Conservation (phyloP, 2,329 filamentous ascomycete species). For the Leptodontidium sp. region DNA sequence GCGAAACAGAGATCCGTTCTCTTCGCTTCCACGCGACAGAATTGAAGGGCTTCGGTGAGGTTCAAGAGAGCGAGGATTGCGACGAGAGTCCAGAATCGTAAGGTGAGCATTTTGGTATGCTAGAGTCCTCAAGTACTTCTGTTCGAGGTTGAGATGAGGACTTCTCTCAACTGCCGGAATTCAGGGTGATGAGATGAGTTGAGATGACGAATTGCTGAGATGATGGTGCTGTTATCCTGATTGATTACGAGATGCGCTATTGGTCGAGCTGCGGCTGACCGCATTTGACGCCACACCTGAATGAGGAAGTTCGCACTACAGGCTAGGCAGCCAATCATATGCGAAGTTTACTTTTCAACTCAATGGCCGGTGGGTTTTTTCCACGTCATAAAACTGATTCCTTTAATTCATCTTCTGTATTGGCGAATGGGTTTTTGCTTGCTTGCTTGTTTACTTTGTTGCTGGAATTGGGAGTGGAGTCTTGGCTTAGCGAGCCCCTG, state of each 20-base stretch:
- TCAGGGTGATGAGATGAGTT: not conserved
- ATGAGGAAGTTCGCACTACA: not conserved
- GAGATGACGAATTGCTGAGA: conserved; percentile 8
- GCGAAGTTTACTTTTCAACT: not conserved
- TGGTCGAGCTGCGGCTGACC: conserved; percentile 8
- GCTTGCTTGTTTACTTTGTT: not conserved
- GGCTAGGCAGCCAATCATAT: not conserved
- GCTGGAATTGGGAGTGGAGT: not conserved
- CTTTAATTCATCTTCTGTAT: too few species aligned
- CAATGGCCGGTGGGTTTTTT: not conserved
- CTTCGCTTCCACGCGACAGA: conserved; percentile 23
- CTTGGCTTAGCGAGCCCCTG: conserved; percentile 14
- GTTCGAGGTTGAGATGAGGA: not conserved
- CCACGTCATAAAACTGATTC: not conserved
- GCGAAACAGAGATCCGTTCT: conserved; percentile 31
- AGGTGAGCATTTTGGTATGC: not conserved
- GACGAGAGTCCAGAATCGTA: not conserved
- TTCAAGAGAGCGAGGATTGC: conserved; percentile 4
- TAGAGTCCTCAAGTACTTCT: not conserved
- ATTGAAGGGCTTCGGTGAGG: conserved; percentile 22
- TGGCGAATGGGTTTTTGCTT: too few species aligned
- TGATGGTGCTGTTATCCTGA: not conserved
- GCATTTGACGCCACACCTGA: not conserved
- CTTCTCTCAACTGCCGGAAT: not conserved
- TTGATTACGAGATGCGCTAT: not conserved